Base-by-base conservation (phyloP, 1,139 yeast species). In the Yamadazyma sp. region DNA sequence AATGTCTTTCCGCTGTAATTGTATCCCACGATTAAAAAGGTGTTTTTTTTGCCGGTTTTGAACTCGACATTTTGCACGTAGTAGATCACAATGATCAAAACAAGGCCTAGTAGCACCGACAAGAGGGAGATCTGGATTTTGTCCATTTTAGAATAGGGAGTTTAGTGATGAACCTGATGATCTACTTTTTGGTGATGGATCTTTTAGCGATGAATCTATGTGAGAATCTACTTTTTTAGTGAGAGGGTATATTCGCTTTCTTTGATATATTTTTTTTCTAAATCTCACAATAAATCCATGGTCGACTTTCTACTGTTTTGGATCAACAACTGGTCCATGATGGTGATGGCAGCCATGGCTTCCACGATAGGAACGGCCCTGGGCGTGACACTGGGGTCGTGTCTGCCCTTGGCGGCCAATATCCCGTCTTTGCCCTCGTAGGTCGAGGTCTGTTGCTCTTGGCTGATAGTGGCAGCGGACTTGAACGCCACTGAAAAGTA, bases 291-390 rank as follows among this genome's bases (percentile, higher is more conserved):
- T 28, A 29, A 29, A 8, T 41, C 45, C 50, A 49, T 45, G 28
- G 70, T 67, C 33, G 56, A 55, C 50, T 85, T 89, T 66, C 98
- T 81, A 28, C 96, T 73, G 64, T 87, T 83, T 66, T 92, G 98
- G 37, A 91, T 77, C 67, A 92, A 67, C 43, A 84, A 69, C 47
- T 87, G 83, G 62, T 92, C 98, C 38, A 91, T 92, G 50, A 92
- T 67, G 2, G 88, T 97, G 51, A 94, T 73, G 7, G 98, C 95
- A 40, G 98, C 79, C 98, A 92, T 92, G 33, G 98, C 88, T 69
- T 92, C 98, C 33, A 92, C 98, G 57, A 92, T 92, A 38, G 98
- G 98, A 42, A 92, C 91, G 23, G 98, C 98, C 65, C 98, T 82
- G 48, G 98, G 98, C 11, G 95, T 95, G 41, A 92, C 98, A 58